phyloP scores from a whole-genome alignment of 2,329 filamentous ascomycete species.

The Whalleya microplaca region DNA sequence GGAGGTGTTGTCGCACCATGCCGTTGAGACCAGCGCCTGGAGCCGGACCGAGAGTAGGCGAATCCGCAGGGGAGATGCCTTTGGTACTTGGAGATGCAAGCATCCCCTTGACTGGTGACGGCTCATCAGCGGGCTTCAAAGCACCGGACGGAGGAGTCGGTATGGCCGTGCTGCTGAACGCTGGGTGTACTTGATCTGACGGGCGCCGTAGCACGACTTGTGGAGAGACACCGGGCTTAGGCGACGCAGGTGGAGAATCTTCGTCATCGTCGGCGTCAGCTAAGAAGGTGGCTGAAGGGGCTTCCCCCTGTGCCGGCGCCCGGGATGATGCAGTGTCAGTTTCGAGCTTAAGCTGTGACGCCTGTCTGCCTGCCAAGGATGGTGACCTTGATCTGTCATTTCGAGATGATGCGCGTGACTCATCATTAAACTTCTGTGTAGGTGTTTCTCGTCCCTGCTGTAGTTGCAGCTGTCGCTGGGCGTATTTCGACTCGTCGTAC shows the following conservation, averaged over 20 bases:
- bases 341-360: conserved; percentile 36
- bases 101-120: conserved; percentile 32
- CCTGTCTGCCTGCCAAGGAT: conserved; percentile 46
- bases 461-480: conserved; percentile 80
- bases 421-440: conserved; percentile 48
- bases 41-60: conserved; percentile 74
- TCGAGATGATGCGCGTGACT: conserved; percentile 47
- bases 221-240: conserved; percentile 33
- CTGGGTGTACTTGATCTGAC: conserved; percentile 58
- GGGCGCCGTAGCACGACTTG: conserved; percentile 50
- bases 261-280: conserved; percentile 50
- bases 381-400: conserved; percentile 51
- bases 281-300: conserved; percentile 45
- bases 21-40: conserved; percentile 69
- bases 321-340: conserved; percentile 32
- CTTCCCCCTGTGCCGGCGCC: conserved; percentile 40
- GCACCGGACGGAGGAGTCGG: conserved; percentile 48
- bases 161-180: conserved; percentile 51
- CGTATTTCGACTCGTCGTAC: conserved; percentile 85
- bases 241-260: conserved; percentile 32
- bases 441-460: conserved; percentile 74
- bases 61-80: conserved; percentile 57
- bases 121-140: conserved; percentile 36
- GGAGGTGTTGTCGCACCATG: conserved; percentile 82
- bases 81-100: conserved; percentile 30